Conservation (phyloP, 805 yeast species). For the Metschnikowia hibisci region DNA sequence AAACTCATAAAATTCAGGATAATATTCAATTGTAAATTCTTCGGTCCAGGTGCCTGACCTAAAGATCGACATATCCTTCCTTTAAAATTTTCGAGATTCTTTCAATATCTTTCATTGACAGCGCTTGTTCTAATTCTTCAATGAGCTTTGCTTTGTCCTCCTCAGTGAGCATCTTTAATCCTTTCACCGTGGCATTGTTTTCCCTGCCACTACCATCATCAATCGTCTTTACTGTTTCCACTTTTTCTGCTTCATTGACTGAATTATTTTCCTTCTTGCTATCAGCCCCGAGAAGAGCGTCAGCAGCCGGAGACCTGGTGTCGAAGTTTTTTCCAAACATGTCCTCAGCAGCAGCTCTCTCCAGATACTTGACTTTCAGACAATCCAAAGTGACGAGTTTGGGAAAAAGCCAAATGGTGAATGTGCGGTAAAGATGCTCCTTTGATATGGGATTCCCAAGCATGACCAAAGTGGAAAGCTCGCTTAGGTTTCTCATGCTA, state of each 20-base stretch:
- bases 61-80: conserved; percentile 9
- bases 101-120: conserved; percentile 70
- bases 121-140: conserved; percentile 55
- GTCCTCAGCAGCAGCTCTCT: conserved; percentile 44
- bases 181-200: conserved; percentile 22
- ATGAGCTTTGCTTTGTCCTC: conserved; percentile 52
- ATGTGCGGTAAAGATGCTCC: conserved; percentile 52
- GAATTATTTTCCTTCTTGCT: background rate
- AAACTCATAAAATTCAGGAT: too few species aligned
- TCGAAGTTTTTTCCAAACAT: conserved; percentile 32
- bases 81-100: conserved; percentile 46
- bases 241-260: background rate
- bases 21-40: too few species aligned
- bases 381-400: conserved; percentile 63
- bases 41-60: background rate
- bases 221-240: background rate
- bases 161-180: conserved; percentile 46
- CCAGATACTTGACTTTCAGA: conserved; percentile 52
- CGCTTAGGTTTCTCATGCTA: conserved; percentile 9
- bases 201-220: background rate
- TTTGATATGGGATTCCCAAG: conserved; percentile 55
- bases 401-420: conserved; percentile 62
- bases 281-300: conserved; percentile 16
- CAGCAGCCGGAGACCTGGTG: conserved; percentile 29
- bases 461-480: conserved; percentile 41